These are phyloP conservation scores for Hymenoscyphus fructigenus DNA, from an alignment of 2,329 filamentous ascomycete genomes.

Conservation along the genomic window DNA sequence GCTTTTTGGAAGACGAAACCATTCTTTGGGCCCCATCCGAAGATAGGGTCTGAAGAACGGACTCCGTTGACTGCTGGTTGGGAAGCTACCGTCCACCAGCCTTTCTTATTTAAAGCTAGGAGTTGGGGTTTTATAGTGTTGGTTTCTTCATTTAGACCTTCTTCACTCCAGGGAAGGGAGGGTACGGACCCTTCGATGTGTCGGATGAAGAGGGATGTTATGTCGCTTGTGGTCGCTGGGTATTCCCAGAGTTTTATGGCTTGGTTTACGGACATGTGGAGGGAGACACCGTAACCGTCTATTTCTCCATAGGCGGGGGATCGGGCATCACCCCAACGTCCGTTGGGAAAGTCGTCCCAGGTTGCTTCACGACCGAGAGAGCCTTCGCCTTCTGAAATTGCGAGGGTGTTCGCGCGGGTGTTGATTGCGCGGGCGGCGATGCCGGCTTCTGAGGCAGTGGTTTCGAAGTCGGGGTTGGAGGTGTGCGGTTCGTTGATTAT, in stretches of 20 bases:
- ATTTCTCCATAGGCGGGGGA: constrained; percentile 95
- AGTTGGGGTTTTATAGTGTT: constrained; percentile 75
- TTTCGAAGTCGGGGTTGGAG: constrained; percentile 65
- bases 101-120: constrained; percentile 70
- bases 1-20: constrained; percentile 98
- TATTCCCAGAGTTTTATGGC: constrained; percentile 84
- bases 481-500: constrained; percentile 69
- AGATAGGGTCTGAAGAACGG: constrained; percentile 71
- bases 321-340: constrained; percentile 88
- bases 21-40: constrained; percentile 89
- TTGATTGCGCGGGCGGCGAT: constrained; percentile 73
- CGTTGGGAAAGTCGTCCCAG: constrained; percentile 98
- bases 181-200: constrained; percentile 78
- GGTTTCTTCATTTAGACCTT: constrained; percentile 81
- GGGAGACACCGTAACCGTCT: constrained; percentile 94
- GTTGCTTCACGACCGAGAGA: constrained; percentile 89
- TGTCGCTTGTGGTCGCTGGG: constrained; percentile 67
- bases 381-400: constrained; percentile 92
- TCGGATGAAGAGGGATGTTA: constrained; percentile 75
- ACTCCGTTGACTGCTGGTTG: constrained; percentile 92
- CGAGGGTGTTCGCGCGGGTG: constrained; percentile 78
- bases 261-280: constrained; percentile 85
- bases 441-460: constrained; percentile 73
- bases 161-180: constrained; percentile 92
- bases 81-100: constrained; percentile 96